These are phyloP conservation scores for Ogataea hybrid DNA, from an alignment of 1,139 yeast species.

Conservation along the genomic window DNA sequence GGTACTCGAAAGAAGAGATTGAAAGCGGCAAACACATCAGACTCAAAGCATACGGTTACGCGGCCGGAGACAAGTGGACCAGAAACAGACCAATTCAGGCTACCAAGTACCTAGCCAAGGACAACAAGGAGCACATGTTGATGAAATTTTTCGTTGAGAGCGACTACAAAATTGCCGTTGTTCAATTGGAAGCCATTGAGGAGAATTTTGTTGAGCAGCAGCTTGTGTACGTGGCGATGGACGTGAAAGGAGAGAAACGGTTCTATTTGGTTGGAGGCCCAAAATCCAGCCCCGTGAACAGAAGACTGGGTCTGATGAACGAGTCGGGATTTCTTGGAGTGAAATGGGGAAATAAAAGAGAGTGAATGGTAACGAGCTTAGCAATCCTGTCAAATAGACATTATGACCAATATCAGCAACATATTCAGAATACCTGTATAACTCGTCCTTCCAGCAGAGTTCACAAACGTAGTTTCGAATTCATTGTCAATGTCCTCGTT, in stretches of 20 bases:
- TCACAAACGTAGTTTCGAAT: not conserved
- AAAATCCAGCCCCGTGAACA: slow-evolving; percentile 25
- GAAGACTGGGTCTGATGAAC: slow-evolving; percentile 21
- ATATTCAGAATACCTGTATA: slow-evolving; percentile 4
- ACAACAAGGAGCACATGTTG: slow-evolving; percentile 75
- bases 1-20: slow-evolving; percentile 40
- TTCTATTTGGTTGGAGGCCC: slow-evolving; percentile 63
- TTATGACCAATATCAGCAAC: slow-evolving; percentile 3
- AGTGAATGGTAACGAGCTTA: slow-evolving; percentile 12
- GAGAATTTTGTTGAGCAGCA: slow-evolving; percentile 66
- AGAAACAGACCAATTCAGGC: slow-evolving; percentile 73
- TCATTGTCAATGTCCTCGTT: slow-evolving; percentile 16
- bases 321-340: slow-evolving; percentile 70
- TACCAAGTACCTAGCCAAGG: slow-evolving; percentile 45
- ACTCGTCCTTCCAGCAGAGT: not conserved
- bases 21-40: slow-evolving; percentile 40
- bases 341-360: slow-evolving; percentile 79
- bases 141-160: slow-evolving; percentile 90
- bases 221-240: slow-evolving; percentile 72
- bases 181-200: slow-evolving; percentile 75
- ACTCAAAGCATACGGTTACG: slow-evolving; percentile 82
- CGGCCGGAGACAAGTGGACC: slow-evolving; percentile 71
- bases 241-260: slow-evolving; percentile 68
- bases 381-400: slow-evolving; percentile 6
- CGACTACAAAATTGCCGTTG: slow-evolving; percentile 56